Percentiles rank a stretch among this genome's conserved stretches.
These are phyloP conservation scores for Fusarium sp. DNA, from an alignment of 2,329 filamentous ascomycete species.

Conservation along the genomic window DNA sequence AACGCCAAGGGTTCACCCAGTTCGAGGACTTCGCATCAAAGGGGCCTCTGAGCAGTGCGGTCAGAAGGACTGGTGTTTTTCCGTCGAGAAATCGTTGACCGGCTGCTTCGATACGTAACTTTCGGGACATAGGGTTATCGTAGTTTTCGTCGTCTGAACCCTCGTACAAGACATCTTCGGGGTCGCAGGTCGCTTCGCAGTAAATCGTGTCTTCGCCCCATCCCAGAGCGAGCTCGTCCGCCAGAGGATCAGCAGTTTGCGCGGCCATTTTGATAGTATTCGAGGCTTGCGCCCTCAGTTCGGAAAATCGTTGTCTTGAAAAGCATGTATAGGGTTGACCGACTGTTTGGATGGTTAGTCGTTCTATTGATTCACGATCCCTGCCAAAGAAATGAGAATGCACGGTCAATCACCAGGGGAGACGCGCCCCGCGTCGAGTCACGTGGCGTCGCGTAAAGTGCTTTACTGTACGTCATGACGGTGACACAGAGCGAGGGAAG, in stretches of 20 bases:
- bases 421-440: constrained; percentile 44
- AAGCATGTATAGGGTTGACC: background rate
- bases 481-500: background rate
- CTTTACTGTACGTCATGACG: constrained; percentile 14
- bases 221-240: constrained; percentile 19
- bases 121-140: constrained; percentile 54
- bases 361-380: constrained; percentile 1
- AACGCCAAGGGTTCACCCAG: constrained; percentile 48
- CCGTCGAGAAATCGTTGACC: constrained; percentile 67
- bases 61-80: constrained; percentile 62
- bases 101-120: constrained; percentile 64
- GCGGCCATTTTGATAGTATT: constrained; percentile 22
- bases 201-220: constrained; percentile 52
- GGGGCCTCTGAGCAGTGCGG: constrained; percentile 68
- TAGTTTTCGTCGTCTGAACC: constrained; percentile 68
- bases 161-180: constrained; percentile 60
- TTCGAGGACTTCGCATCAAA: constrained; percentile 53
- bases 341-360: background rate
- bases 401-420: constrained; percentile 28
- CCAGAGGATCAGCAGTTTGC: constrained; percentile 10
- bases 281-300: constrained; percentile 18
- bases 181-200: constrained; percentile 52
- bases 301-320: constrained; percentile 3
- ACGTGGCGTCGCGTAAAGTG: constrained; percentile 51
- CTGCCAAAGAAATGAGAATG: constrained; percentile 25